Evolutionary conservation across 2,329 filamentous ascomycete species (phyloP).

Genomic region (Colletotrichum phormii): DNA sequence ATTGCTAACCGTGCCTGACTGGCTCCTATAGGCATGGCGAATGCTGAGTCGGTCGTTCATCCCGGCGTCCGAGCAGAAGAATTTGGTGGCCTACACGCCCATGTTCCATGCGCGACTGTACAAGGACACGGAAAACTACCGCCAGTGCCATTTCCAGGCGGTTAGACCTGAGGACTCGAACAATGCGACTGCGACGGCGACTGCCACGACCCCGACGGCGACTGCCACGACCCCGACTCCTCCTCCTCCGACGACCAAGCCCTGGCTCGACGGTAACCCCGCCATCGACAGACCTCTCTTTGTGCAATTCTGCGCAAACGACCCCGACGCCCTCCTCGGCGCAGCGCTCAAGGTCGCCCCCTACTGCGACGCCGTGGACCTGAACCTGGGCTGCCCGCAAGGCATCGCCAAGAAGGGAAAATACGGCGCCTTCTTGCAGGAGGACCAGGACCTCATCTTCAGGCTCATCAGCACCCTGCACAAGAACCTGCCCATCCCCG

Average conservation of each 20-base stretch:
- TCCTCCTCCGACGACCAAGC: conserved; percentile 40
- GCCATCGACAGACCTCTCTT: conserved; percentile 87
- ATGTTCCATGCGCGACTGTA: conserved; percentile 97
- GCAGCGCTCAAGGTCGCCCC: conserved; percentile 84
- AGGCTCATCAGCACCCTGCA: conserved; percentile 88
- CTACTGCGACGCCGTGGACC: conserved; percentile 93
- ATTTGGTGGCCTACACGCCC: conserved; percentile 88
- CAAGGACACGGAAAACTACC: conserved; percentile 79
- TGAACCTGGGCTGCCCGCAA: conserved; percentile 96
- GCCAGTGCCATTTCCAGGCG: conserved; percentile 84
- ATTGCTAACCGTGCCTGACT: background rate
- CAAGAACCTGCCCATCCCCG: conserved; percentile 79
- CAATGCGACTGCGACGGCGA: conserved; percentile 4
- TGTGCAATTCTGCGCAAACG: conserved; percentile 96
- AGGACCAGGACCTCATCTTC: conserved; percentile 87
- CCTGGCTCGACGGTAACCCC: conserved; percentile 89
- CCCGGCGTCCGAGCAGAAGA: conserved; percentile 70
- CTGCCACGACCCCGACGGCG: too few relatives aligned
- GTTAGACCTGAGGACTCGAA: conserved; percentile 48
- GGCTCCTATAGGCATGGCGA: conserved; percentile 82
- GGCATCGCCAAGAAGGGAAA: conserved; percentile 91
- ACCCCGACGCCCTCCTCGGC: conserved; percentile 80
- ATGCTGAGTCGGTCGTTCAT: conserved; percentile 96
- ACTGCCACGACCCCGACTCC: too few relatives aligned
- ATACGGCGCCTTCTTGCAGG: conserved; percentile 95